These are phyloP conservation scores for Musa troglodytarum DNA, from an alignment of 176 grass and related monocot species.

Conservation along the genomic window DNA sequence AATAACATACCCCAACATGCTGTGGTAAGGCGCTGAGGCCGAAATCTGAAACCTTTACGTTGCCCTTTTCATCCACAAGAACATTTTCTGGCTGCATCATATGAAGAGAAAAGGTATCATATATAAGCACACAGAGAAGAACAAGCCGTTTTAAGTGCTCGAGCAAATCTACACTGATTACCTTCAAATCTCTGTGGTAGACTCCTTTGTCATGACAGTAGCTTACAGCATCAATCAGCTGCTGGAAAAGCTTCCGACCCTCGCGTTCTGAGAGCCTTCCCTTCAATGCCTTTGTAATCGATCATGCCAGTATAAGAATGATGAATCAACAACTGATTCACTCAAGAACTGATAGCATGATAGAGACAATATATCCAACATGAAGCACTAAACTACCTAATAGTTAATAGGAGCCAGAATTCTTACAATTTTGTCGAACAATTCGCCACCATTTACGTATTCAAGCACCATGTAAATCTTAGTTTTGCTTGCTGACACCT, in stretches of 20 bases:
- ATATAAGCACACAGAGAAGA: too few relatives aligned
- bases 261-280: slow-evolving; percentile 54
- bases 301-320: background rate
- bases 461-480: slow-evolving; percentile 97
- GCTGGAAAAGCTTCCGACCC: slow-evolving; percentile 71
- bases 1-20: slow-evolving; percentile 49
- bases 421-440: slow-evolving; percentile 81
- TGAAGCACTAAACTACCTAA: too few relatives aligned
- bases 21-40: slow-evolving; percentile 79
- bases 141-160: too few relatives aligned
- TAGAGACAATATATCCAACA: background rate
- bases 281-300: slow-evolving; percentile 37
- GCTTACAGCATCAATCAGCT: slow-evolving; percentile 72
- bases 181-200: slow-evolving; percentile 85
- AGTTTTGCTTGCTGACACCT: slow-evolving; percentile 87
- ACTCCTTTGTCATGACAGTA: slow-evolving; percentile 85
- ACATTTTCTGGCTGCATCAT: slow-evolving; percentile 66
- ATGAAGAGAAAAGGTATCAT: background rate
- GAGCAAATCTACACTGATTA: background rate
- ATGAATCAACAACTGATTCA: too few relatives aligned
- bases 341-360: too few relatives aligned
- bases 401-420: background rate
- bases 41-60: slow-evolving; percentile 84
- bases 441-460: slow-evolving; percentile 69
- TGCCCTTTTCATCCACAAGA: slow-evolving; percentile 57